These are phyloP conservation scores for Fusarium tjaetaba DNA, from an alignment of 2,329 filamentous ascomycete genomes.

Conservation along the genomic window DNA sequence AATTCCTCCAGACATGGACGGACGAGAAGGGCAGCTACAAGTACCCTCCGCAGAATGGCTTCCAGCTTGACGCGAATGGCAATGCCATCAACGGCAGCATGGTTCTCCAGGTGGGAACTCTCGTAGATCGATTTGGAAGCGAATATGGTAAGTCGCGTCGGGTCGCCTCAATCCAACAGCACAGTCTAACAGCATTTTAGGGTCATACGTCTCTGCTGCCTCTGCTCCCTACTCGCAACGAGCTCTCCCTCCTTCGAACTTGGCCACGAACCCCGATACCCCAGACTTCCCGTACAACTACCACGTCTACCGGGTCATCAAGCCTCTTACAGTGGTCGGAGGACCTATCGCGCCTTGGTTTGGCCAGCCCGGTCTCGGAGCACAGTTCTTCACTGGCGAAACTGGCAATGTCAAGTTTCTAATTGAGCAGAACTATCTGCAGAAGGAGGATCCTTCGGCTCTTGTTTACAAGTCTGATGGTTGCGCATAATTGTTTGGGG, in stretches of 20 bases:
- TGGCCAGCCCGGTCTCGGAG: constrained; percentile 59
- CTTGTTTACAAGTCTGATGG: constrained; percentile 23
- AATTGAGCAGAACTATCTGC: constrained; percentile 31
- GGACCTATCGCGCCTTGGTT: constrained; percentile 62
- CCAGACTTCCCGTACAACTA: constrained; percentile 58
- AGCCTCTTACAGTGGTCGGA: constrained; percentile 51
- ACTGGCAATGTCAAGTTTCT: constrained; percentile 34
- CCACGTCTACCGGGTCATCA: constrained; percentile 57
- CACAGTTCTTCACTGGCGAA: constrained; percentile 46
- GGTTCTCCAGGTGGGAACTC: constrained; percentile 52
- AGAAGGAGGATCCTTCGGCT: constrained; percentile 23
- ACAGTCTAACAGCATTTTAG: constrained; percentile 19
- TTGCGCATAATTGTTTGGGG: constrained; percentile 8
- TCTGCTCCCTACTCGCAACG: constrained; percentile 59
- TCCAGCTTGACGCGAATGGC: constrained; percentile 48
- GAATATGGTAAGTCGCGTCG: constrained; percentile 50
- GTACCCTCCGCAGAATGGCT: constrained; percentile 55
- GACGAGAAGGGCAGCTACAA: constrained; percentile 40
- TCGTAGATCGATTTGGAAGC: constrained; percentile 59
- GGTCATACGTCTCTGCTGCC: constrained; percentile 53
- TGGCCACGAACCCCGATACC: constrained; percentile 48
- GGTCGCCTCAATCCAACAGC: too few species aligned
- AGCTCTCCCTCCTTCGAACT: constrained; percentile 57
- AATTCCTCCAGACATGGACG: constrained; percentile 52
- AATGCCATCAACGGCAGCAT: constrained; percentile 54